Conservation (phyloP, 495 filamentous ascomycete species). For the Neurospora discreta region DNA sequence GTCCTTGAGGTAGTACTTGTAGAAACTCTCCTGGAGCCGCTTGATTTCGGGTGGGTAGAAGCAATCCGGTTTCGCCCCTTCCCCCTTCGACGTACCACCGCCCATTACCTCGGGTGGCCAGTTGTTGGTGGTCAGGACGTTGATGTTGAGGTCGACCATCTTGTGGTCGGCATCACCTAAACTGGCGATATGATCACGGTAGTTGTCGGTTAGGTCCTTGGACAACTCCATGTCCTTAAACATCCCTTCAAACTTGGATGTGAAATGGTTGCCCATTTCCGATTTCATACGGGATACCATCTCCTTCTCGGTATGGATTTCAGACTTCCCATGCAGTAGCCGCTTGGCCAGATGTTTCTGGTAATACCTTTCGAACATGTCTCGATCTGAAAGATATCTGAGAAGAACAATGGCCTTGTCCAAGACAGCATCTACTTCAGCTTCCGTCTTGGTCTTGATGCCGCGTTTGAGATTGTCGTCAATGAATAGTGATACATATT, state of each 20-base stretch:
- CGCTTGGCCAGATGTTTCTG: slow-evolving; percentile 91
- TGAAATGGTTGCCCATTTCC: slow-evolving; percentile 90
- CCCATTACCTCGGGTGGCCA: slow-evolving; percentile 88
- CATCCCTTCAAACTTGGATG: slow-evolving; percentile 87
- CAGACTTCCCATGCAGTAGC: slow-evolving; percentile 72
- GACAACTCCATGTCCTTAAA: slow-evolving; percentile 95
- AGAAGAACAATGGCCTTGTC: slow-evolving; percentile 85
- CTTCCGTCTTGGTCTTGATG: slow-evolving; percentile 83
- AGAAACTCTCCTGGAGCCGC: slow-evolving; percentile 70
- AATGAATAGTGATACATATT: slow-evolving; percentile 93
- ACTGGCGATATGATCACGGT: slow-evolving; percentile 54
- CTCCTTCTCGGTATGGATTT: slow-evolving; percentile 80
- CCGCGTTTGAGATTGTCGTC: slow-evolving; percentile 94
- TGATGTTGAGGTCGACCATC: slow-evolving; percentile 67
- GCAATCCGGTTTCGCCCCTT: slow-evolving; percentile 43
- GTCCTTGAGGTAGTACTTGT: slow-evolving; percentile 78
- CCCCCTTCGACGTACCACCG: slow-evolving; percentile 23
- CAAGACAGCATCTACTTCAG: slow-evolving; percentile 73
- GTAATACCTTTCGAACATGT: slow-evolving; percentile 95
- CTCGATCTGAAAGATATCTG: slow-evolving; percentile 80
- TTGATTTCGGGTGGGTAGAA: slow-evolving; percentile 69
- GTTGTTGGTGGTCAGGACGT: slow-evolving; percentile 81
- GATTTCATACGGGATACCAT: slow-evolving; percentile 96
- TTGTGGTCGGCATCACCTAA: slow-evolving; percentile 55
- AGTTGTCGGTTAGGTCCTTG: slow-evolving; percentile 68